Evolutionary conservation across 768 basidiomycete genomes (phyloP).

Genomic region (Candolleomyces efflorescens): DNA sequence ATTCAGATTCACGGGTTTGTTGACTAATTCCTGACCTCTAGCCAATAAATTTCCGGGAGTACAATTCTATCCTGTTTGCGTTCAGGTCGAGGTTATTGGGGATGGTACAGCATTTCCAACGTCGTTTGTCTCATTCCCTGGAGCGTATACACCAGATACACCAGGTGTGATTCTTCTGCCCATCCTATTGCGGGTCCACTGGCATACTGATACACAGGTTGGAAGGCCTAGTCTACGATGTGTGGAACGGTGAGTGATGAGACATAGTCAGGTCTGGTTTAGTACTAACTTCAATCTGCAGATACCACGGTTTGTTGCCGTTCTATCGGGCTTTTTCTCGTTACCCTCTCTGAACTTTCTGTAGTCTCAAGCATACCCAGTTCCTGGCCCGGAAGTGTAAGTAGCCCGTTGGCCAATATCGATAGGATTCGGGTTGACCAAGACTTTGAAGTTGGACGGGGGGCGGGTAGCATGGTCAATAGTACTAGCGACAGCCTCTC

Average conservation of each 20-base stretch:
- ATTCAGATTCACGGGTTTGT: no score
- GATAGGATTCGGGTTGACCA: no score
- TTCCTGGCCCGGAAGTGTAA: slow-evolving; percentile 5
- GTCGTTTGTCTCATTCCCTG: slow-evolving; percentile 44
- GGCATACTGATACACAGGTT: no score
- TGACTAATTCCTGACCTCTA: not conserved
- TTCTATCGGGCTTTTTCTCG: no score
- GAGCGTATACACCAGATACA: slow-evolving; percentile 18
- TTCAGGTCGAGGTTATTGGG: slow-evolving; percentile 40
- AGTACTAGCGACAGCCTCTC: no score
- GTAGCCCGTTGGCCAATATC: not conserved
- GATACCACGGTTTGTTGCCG: not conserved
- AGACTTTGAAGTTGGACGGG: no score
- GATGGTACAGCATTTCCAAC: slow-evolving; percentile 38
- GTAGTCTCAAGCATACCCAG: not conserved
- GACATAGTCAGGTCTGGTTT: not conserved
- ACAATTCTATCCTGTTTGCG: slow-evolving; percentile 41
- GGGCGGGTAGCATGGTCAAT: no score
- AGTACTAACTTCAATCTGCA: not conserved
- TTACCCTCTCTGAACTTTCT: no score
- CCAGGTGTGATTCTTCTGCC: slow-evolving; percentile 26
- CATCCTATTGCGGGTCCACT: not conserved
- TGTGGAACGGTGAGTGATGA: not conserved
- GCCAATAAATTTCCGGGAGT: slow-evolving; percentile 35
- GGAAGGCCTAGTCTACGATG: not conserved